Conservation (phyloP, 2,329 filamentous ascomycete genomes). For the Apiospora malaysiana region DNA sequence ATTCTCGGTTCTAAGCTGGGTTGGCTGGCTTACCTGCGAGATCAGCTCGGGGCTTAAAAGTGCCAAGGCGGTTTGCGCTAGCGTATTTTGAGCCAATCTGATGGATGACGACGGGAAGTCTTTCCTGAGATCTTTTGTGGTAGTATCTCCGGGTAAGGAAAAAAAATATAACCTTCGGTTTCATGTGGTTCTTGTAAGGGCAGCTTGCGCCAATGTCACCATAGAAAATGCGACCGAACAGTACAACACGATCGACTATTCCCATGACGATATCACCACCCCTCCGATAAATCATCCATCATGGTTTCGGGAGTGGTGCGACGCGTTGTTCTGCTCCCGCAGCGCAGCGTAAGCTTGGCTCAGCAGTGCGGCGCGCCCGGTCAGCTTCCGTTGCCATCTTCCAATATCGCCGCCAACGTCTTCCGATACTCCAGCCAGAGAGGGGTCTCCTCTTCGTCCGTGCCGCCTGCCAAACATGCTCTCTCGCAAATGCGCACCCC, state of each 20-base stretch:
- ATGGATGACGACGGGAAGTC: conserved; percentile 20
- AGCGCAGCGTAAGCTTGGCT: conserved; percentile 45
- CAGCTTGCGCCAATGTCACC: conserved; percentile 15
- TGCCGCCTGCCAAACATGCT: background rate
- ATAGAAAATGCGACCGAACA: conserved; percentile 29
- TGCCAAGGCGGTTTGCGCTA: conserved; percentile 12
- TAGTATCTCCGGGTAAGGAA: background rate
- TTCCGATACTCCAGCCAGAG: conserved; percentile 3
- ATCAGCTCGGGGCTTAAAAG: conserved; percentile 9
- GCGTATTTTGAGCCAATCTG: conserved; percentile 10
- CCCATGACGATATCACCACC: conserved; percentile 30
- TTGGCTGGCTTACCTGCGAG: conserved; percentile 7
- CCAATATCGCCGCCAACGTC: conserved; percentile 27
- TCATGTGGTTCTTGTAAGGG: conserved; percentile 1
- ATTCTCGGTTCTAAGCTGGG: background rate
- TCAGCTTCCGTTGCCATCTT: conserved; percentile 24
- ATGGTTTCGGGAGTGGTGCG: conserved; percentile 58
- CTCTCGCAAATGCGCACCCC: background rate
- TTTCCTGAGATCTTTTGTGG: conserved; percentile 18
- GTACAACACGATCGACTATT: conserved; percentile 23
- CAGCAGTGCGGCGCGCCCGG: conserved; percentile 25
- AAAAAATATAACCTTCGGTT: background rate
- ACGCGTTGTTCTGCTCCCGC: conserved; percentile 54
- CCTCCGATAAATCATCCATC: conserved; percentile 36
- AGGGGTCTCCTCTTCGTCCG: background rate